These are phyloP conservation scores for Fraxinus pennsylvanica DNA, from an alignment of 257 asterid species.

Conservation along the genomic window DNA sequence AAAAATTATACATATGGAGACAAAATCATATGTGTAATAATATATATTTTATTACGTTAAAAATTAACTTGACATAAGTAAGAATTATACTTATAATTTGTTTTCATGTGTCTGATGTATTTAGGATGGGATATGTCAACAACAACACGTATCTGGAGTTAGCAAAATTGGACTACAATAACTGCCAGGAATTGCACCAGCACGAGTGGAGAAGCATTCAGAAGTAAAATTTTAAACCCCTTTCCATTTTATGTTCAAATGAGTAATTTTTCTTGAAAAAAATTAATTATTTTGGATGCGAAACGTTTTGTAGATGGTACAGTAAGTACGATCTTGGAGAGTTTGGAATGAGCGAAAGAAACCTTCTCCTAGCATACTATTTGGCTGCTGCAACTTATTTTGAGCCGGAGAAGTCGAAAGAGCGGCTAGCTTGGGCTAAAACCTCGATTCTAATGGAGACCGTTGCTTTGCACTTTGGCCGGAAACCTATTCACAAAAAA, in stretches of 20 bases:
- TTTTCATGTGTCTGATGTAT: not conserved
- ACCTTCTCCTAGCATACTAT: constrained; percentile 40
- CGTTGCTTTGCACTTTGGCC: constrained; percentile 31
- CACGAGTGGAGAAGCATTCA: constrained; percentile 69
- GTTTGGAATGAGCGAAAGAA: constrained; percentile 46
- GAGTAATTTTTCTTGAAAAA: not conserved
- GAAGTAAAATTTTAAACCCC: constrained; percentile 39
- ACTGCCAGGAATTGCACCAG: constrained; percentile 68
- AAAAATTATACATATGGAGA: not conserved
- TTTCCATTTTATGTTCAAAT: not conserved
- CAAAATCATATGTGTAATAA: constrained; percentile 1
- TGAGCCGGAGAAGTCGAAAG: constrained; percentile 61
- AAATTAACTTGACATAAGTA: not conserved
- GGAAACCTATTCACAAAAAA: constrained; percentile 29
- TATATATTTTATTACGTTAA: not conserved
- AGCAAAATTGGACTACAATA: constrained; percentile 71
- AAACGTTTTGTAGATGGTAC: constrained; percentile 57
- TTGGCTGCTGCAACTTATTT: constrained; percentile 56
- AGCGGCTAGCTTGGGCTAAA: constrained; percentile 79
- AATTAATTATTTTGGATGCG: not conserved
- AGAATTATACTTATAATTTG: not conserved
- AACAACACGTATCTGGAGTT: constrained; percentile 65
- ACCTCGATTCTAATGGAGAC: constrained; percentile 57
- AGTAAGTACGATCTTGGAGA: constrained; percentile 38
- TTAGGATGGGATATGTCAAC: constrained; percentile 80